Conservation (phyloP, 164 flowering plant species). For the Houttuynia cordata region DNA sequence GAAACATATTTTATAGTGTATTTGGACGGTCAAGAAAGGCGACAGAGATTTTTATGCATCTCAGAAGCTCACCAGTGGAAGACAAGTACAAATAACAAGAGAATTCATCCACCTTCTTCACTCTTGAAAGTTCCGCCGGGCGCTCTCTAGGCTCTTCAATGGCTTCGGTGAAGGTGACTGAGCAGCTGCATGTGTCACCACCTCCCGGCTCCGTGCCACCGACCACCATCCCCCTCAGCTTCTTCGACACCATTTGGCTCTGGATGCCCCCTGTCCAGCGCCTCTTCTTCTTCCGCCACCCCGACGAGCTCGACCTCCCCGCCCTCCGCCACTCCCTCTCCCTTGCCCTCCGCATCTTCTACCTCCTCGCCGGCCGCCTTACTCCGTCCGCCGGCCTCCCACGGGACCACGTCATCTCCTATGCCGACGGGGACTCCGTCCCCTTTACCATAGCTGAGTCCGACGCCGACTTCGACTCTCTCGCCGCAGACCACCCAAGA, state of each 20-base stretch:
- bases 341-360: conserved; percentile 28
- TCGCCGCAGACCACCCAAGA: background rate
- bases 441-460: conserved; percentile 13
- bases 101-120: too few species aligned
- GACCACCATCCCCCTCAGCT: conserved; percentile 5
- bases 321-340: conserved; percentile 27
- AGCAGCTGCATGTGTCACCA: background rate
- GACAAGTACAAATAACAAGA: too few species aligned
- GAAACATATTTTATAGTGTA: too few species aligned
- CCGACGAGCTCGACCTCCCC: background rate
- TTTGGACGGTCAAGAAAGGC: too few species aligned
- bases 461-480: conserved; percentile 1
- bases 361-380: conserved; percentile 26
- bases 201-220: conserved; percentile 13
- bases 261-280: background rate
- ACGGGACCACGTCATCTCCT: conserved; percentile 14
- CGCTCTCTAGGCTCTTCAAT: too few species aligned
- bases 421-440: conserved; percentile 21
- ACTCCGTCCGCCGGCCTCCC: conserved; percentile 7
- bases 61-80: too few species aligned
- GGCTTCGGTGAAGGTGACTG: background rate
- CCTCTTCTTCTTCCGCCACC: conserved; percentile 3
- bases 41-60: too few species aligned
- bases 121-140: too few species aligned
- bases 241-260: conserved; percentile 6